Base-by-base conservation (phyloP, 2,329 filamentous ascomycete species). In the Aspergillus aculeatus region DNA sequence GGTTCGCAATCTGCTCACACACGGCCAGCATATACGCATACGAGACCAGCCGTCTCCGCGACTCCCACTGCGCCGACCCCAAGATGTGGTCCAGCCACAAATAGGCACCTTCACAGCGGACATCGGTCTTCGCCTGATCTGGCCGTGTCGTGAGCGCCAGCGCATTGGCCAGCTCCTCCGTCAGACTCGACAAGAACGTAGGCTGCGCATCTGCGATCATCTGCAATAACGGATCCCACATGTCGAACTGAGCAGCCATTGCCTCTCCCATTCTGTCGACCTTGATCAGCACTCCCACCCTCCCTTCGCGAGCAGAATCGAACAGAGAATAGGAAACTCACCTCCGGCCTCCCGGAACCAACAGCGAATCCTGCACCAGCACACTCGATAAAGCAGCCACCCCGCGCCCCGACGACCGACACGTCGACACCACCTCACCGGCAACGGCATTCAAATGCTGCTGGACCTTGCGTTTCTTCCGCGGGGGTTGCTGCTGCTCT, bases 61-160 rank as follows among this genome's bases (percentile, higher is more conserved):
- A 63, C 11, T 66, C 65, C 79, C 78, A 82, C 2, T 69, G 66
- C 3, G 70, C 54, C 11, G 75, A 75, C 5, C 69, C 69, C 26
- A 83, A 64, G 10, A 85, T 72, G 65, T 84, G 81, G 9, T 77
- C 64, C 26, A 83, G 64, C 83, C 83, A 86, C 35, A 77, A 69
- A 61, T 75, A 80, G 32, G 81, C 56, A 2, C 75, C 80, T 69
- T 84, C 80, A 38, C 69, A 69, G 6, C 68, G 64, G 0, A 75
- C 68, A 61, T 78, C 69, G 26, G 62, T 50, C 29, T 71, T 66
- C 32, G 61, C 26, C 59, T 68, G 57, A 47, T 62, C 44, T 35
- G 57, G 38, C 4, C 54, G 38, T 6, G 38, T 57, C 31, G 65
- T 57, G 50, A 69, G 68, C 2, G 72, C 72, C 57, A 83, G 67